phyloP scores from a whole-genome alignment of 2,329 filamentous ascomycete genomes.

The Colletotrichum tofieldiae region DNA sequence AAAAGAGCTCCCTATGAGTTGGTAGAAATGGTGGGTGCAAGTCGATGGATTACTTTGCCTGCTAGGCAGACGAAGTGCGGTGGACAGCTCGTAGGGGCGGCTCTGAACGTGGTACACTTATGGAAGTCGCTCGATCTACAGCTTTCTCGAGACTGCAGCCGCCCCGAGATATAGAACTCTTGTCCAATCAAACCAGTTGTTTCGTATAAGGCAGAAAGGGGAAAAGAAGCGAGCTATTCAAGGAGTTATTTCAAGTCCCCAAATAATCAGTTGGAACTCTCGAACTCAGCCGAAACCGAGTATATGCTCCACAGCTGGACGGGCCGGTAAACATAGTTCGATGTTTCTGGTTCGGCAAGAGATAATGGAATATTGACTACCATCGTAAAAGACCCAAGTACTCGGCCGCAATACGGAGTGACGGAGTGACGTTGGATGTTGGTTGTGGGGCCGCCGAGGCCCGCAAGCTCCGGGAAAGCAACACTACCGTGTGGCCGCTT shows the following conservation, averaged over 20 bases:
- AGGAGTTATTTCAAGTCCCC: too few species aligned
- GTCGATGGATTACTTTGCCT: neutral
- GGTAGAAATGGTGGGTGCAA: too few species aligned
- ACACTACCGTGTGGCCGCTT: neutral
- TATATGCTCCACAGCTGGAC: neutral
- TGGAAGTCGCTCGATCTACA: neutral
- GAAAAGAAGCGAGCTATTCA: neutral
- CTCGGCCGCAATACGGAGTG: neutral
- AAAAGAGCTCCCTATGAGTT: neutral
- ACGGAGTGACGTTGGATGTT: neutral
- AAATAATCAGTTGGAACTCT: too few species aligned
- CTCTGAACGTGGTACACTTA: neutral
- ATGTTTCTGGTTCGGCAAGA: too few species aligned
- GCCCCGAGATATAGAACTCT: neutral
- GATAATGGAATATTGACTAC: neutral
- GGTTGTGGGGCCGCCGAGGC: slow-evolving; percentile 14
- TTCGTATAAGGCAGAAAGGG: neutral
- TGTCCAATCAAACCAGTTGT: neutral
- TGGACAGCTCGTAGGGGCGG: neutral
- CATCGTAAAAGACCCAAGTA: neutral
- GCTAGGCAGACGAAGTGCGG: neutral
- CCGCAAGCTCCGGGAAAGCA: neutral
- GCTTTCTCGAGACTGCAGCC: rapidly evolving
- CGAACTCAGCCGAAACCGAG: neutral
- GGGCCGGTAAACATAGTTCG: too few species aligned